phyloP scores from a whole-genome alignment of 208 protist species.

The Leishmania gerbilli region DNA sequence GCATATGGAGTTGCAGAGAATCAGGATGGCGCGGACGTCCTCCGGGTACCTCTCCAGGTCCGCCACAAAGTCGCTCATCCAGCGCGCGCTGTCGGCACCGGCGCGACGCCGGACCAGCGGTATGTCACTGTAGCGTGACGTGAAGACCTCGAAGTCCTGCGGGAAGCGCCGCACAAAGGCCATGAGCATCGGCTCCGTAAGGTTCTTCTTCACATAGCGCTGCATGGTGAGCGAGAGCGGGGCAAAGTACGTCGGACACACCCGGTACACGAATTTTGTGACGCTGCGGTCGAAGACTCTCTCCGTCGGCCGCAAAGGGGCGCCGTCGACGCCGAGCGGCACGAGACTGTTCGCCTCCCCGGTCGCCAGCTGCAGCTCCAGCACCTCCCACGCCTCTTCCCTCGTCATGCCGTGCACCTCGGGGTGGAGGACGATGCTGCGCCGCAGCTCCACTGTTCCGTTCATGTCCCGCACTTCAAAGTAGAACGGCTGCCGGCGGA shows the following conservation, averaged over 20 bases:
- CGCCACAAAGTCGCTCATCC: slow-evolving; percentile 55
- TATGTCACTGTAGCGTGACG: slow-evolving; percentile 45
- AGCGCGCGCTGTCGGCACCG: slow-evolving; percentile 73
- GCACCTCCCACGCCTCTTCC: slow-evolving; percentile 56
- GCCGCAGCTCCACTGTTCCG: slow-evolving; percentile 73
- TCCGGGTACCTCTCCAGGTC: slow-evolving; percentile 76
- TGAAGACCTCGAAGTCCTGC: slow-evolving; percentile 69
- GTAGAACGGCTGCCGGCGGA: slow-evolving; percentile 83
- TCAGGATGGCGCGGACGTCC: slow-evolving; percentile 60
- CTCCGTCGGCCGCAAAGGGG: slow-evolving; percentile 22
- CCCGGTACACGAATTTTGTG: slow-evolving; percentile 69
- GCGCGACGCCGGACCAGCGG: slow-evolving; percentile 62
- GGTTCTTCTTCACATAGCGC: slow-evolving; percentile 85
- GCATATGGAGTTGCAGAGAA: slow-evolving; percentile 59
- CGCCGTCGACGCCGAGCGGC: slow-evolving; percentile 41
- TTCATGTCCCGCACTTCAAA: slow-evolving; percentile 82
- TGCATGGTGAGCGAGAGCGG: slow-evolving; percentile 64
- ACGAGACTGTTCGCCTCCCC: slow-evolving; percentile 71
- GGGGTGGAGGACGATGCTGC: slow-evolving; percentile 77
- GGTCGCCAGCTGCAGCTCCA: slow-evolving; percentile 61
- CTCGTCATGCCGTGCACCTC: slow-evolving; percentile 72
- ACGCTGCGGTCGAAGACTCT: slow-evolving; percentile 33
- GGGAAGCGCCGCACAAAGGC: slow-evolving; percentile 32
- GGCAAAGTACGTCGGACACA: slow-evolving; percentile 81
- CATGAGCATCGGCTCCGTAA: slow-evolving; percentile 49